Base-by-base conservation (phyloP, 805 yeast species). In the Candida suzukii region DNA sequence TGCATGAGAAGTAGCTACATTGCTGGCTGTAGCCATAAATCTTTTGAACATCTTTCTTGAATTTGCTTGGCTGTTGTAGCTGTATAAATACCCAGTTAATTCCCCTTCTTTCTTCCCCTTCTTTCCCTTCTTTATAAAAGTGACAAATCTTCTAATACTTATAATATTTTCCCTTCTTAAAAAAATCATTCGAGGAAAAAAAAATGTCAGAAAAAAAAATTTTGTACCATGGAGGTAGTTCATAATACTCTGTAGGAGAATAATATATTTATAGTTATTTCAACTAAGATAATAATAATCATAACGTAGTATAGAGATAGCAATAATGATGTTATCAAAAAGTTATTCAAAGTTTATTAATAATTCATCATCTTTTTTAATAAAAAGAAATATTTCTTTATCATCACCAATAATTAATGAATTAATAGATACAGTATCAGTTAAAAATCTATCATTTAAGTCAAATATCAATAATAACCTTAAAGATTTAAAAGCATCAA, bases 391-490 rank as follows among this genome's bases (percentile, higher is more conserved):
- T 6, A 31, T 31, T 11, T 31, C 35, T 3, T n/a, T 19, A 11
- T 6, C 7, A 16, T 31, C 35, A 3, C 35, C 35, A 7, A 8
- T 31, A 18, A 20, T 22, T 13, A 14, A 33, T 21, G 36, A 33
- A 8, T n/a, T 25, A 6, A 36, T 14, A 26, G 74, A 72, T 45
- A 55, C 61, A 17, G 76, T 74, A 7, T 57, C 68, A 41, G 73
- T 87, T 18, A 67, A 75, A 34, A 76, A 78, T 36, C 67, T 88
- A 8, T 37, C 40, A 16, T 52, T 46, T 32, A 19, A 28, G 2
- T 47, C 53, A 1, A 18, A 41, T 7, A 27, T 58, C 12, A 38
- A 46, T 20, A 43, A 46, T 16, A 19, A 14, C 20, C 19, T n/a
- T 4, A 37, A 39, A 6, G 41, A 51, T 16, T 29, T 57, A 18